Percentiles rank a stretch among this genome's conserved stretches.
Evolutionary conservation across 2,329 filamentous ascomycete genomes (phyloP).

Genomic region (Cladosporium velox): DNA sequence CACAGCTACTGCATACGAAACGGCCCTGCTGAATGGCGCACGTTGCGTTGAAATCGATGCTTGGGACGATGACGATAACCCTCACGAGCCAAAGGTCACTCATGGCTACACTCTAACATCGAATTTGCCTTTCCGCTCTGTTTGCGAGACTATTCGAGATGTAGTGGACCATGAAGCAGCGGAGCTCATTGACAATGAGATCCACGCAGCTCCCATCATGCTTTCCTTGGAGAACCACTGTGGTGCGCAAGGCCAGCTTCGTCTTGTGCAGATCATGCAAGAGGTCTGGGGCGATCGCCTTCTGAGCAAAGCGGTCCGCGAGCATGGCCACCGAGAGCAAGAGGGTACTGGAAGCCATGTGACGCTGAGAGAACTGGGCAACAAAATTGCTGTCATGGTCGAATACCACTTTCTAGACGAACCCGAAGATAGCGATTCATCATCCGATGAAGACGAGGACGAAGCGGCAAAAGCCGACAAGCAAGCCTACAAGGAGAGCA

Average conservation of each 20-base stretch:
- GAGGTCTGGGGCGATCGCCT: slow-evolving; percentile 64
- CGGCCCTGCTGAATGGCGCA: slow-evolving; percentile 62
- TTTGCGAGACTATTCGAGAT: slow-evolving; percentile 66
- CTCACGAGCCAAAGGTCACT: slow-evolving; percentile 68
- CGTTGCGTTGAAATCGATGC: slow-evolving; percentile 74
- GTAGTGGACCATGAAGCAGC: slow-evolving; percentile 61
- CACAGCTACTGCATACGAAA: slow-evolving; percentile 64
- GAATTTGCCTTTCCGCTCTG: slow-evolving; percentile 63
- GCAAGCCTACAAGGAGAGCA: slow-evolving; percentile 57
- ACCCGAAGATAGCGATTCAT: slow-evolving; percentile 43
- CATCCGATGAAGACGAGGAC: slow-evolving; percentile 47
- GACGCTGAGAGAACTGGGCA: slow-evolving; percentile 59
- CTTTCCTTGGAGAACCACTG: slow-evolving; percentile 71
- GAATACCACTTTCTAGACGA: slow-evolving; percentile 65
- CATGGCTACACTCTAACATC: slow-evolving; percentile 70
- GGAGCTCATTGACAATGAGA: slow-evolving; percentile 43
- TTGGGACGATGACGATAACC: slow-evolving; percentile 65
- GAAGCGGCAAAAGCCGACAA: slow-evolving; percentile 50
- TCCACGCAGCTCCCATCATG: slow-evolving; percentile 59
- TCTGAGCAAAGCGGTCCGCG: slow-evolving; percentile 58
- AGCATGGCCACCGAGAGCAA: slow-evolving; percentile 59
- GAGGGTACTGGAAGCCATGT: slow-evolving; percentile 57
- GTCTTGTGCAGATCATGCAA: slow-evolving; percentile 65
- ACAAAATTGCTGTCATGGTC: slow-evolving; percentile 67
- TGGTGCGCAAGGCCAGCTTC: slow-evolving; percentile 57